Conservation (phyloP, 805 yeast genomes). For the Candida pseudofarinosa region DNA sequence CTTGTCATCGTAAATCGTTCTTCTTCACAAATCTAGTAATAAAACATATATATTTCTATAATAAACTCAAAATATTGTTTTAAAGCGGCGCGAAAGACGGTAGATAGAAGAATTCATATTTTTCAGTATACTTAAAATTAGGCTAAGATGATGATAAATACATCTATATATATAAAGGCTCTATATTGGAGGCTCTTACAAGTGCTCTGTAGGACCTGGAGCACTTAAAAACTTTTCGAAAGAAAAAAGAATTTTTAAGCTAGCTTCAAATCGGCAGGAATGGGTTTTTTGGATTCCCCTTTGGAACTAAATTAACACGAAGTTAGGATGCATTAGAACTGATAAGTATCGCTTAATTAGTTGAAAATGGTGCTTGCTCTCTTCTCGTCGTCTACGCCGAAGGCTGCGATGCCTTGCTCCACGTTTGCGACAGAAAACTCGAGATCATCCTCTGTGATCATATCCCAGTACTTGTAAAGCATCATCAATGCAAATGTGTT, state of each 20-base stretch:
- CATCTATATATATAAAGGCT: background rate
- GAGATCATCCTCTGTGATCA: constrained; percentile 89
- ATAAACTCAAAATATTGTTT: background rate
- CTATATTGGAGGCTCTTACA: background rate
- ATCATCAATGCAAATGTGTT: constrained; percentile 85
- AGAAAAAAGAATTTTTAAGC: no score
- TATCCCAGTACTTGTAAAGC: constrained; percentile 96
- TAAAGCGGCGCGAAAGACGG: background rate
- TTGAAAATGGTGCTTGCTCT: constrained; percentile 16
- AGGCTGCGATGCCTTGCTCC: constrained; percentile 34
- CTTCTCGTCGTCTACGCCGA: constrained; percentile 31
- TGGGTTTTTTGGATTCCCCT: no score
- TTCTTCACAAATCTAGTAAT: background rate
- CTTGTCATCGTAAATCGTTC: constrained; percentile 4
- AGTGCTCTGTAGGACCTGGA: no score
- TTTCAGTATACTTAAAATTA: background rate
- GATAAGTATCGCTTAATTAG: no score
- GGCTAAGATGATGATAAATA: background rate
- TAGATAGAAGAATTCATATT: background rate
- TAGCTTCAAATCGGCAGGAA: no score
- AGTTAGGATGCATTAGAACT: no score
- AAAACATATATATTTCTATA: no score
- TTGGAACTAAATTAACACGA: no score
- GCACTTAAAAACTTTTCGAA: no score
- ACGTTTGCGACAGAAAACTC: constrained; percentile 72